Conservation (phyloP, 306 rosid genomes). For the Quercus robur region DNA sequence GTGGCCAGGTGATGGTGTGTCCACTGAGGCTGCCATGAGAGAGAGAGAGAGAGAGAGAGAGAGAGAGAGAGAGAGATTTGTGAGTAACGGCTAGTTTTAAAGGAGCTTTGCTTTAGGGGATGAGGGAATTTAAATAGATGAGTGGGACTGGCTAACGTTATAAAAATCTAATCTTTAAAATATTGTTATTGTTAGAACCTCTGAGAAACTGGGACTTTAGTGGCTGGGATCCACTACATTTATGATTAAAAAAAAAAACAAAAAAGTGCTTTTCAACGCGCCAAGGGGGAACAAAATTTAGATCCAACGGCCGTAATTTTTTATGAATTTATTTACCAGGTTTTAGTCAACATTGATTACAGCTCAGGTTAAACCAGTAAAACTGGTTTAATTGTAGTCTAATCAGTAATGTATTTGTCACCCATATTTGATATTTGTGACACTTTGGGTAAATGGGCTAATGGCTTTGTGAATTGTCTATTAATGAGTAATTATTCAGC, state of each 20-base stretch:
- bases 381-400: neutral
- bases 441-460: neutral
- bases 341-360: neutral
- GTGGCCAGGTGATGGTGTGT: slow-evolving; percentile 40
- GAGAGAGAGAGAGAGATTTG: neutral
- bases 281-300: neutral
- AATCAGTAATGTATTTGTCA: too few species aligned
- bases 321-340: neutral
- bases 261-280: neutral
- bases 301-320: neutral
- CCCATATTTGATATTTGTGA: too few species aligned
- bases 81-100: slow-evolving; percentile 77
- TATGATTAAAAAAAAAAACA: neutral
- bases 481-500: neutral
- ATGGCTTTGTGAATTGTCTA: neutral
- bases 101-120: slow-evolving; percentile 14
- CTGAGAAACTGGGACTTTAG: neutral
- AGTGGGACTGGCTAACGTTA: slow-evolving; percentile 41
- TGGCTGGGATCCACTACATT: neutral
- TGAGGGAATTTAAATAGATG: slow-evolving; percentile 25
- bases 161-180: slow-evolving; percentile 16
- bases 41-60: neutral
- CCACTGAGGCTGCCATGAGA: slow-evolving; percentile 51
- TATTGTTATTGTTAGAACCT: neutral
- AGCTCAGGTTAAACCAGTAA: neutral